Evolutionary conservation across 306 rosid species (phyloP), one percentile per base, ranked within the genome.

Genomic region (Fragaria iinumae): DNA sequence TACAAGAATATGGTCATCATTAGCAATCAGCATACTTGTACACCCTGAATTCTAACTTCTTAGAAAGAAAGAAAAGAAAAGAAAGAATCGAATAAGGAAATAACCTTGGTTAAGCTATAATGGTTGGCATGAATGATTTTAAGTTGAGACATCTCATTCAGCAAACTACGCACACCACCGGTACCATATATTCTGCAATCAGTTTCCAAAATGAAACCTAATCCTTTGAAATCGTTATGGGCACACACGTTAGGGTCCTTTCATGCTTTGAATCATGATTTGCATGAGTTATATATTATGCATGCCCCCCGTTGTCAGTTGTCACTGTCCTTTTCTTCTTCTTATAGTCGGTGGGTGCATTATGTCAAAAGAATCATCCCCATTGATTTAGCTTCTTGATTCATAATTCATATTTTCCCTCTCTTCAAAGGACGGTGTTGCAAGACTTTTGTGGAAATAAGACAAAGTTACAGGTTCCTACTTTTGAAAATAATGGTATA

Each of bases 321-420:
- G 12, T 20, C 47, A 65, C 14, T 3, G 70, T 18, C 48, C 36
- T 32, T 32, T 32, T 32, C 32, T 29, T 29, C 32, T 29, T 29
- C 36, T 32, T 32, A 32, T 17, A 6, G 4, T 14, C 0, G 38
- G 44, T 66, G 69, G 25, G 7, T 38, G 71, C 49, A 38, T 67
- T 38, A 39, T 67, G 32, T 67, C 49, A 39, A 67, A 67, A 9
- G 14, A 38, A 38, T 67, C 71, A 67, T 39, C 71, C 41, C 29
- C 70, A 11, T 38, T 66, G 27, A 18, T 67, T 67, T 2, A n/a
- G 50, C 71, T 67, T 67, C 71, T 67, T 36, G 45, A 38, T 36
- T 65, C 69, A 65, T 65, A 6, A 59, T 25, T 6, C 25, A 55
- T n/a, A 21, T n/a, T 29, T 62, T 5, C 36, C 41, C 6, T 38